Evolutionary conservation across 495 filamentous ascomycete genomes (phyloP).

Genomic region (Chaetomium tenue): DNA sequence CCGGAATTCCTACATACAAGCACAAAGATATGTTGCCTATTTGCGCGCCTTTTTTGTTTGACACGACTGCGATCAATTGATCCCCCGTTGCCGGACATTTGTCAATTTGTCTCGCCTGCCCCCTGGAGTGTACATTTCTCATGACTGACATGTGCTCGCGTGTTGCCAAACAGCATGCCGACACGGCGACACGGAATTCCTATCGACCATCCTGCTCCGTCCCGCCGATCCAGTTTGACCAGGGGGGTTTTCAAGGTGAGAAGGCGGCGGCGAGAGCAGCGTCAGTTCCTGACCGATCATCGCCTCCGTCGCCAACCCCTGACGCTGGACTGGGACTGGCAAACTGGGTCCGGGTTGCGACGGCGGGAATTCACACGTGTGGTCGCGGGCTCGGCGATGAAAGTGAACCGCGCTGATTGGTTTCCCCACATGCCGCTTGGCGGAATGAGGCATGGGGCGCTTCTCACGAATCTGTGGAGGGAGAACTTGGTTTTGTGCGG

Average conservation of each 20-base stretch:
- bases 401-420: slow-evolving; percentile 7
- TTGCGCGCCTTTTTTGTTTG: background rate
- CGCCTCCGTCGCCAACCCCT: slow-evolving; percentile 10
- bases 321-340: background rate
- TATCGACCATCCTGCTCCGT: background rate
- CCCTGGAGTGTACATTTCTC: background rate
- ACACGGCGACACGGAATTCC: slow-evolving; percentile 11
- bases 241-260: slow-evolving; percentile 14
- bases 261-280: background rate
- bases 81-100: background rate
- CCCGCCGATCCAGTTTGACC: background rate
- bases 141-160: background rate
- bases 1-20: background rate
- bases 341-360: slow-evolving; percentile 11
- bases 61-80: background rate
- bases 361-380: slow-evolving; percentile 10
- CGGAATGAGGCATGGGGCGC: slow-evolving; percentile 9
- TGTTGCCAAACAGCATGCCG: background rate
- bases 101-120: background rate
- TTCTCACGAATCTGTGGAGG: no score
- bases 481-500: background rate
- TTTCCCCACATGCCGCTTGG: slow-evolving; percentile 15
- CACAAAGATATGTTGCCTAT: background rate
- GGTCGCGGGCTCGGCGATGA: slow-evolving; percentile 13
- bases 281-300: slow-evolving; percentile 11